Evolutionary conservation across 1,284 basidiomycete species (phyloP), one percentile per base, ranked within the genome.

Genomic region (Baeospora myosura): DNA sequence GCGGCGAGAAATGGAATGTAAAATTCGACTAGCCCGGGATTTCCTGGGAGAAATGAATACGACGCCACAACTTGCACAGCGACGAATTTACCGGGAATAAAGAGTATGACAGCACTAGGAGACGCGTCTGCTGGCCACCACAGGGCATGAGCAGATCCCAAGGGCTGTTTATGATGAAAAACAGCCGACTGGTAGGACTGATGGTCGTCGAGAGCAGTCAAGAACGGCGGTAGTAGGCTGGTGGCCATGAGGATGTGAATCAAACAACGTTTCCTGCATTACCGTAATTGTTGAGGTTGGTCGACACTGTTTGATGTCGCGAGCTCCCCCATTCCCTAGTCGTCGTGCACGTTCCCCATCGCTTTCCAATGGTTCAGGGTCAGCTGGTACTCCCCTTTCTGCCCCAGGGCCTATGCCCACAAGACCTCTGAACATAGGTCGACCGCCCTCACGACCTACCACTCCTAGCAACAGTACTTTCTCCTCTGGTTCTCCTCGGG

Each of bases 11-110:
- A 82, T 7, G 68, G 68, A 0, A 62, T 64, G 47, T 81, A 82
- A 53, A 81, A 79, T 24, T 74, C 67, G 22, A 75, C 47, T 10
- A 78, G 56, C 1, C 79, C 78, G 5, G 78, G 79, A 51, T 82
- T 82, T 7, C 78, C 79, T 78, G 49, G 26, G 31, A 31, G n/a
- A 14, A n/a, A n/a, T n/a, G n/a, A n/a, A n/a, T n/a, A n/a, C n/a
- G n/a, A n/a, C n/a, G n/a, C n/a, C n/a, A n/a, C n/a, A n/a, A n/a
- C n/a, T n/a, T n/a, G n/a, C 42, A 30, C 17, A 25, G 4, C n/a
- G 17, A 24, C 5, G n/a, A 10, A 14, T 47, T 30, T 23, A 72
- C 76, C 76, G 49, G 78, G 79, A 38, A 80, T 71, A 54, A 81
- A 79, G 3, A 81, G 50, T 10, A 80, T 45, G 11, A 75, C 2